Conservation (phyloP, 495 filamentous ascomycete species). For the Hamigera avellanea region DNA sequence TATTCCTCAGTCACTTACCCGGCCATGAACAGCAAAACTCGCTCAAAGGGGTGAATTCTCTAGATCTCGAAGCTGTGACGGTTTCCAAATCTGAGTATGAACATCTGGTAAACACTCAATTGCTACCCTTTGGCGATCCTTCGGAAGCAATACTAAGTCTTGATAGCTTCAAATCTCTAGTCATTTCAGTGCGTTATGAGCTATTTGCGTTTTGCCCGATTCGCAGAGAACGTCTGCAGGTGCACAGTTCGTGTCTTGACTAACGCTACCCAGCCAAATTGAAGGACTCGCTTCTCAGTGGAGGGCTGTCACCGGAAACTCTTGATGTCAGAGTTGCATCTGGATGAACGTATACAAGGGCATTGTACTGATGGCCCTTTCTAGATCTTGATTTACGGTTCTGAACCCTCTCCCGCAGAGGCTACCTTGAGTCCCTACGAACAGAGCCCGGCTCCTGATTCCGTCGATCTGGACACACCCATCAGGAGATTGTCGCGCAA, state of each 20-base stretch:
- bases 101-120: conserved; percentile 32
- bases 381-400: conserved; percentile 42
- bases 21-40: neutral
- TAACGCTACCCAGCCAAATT: conserved; percentile 40
- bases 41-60: conserved; percentile 15
- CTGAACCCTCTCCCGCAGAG: conserved; percentile 11
- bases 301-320: conserved; percentile 49
- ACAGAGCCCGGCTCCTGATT: conserved; percentile 12
- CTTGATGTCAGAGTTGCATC: conserved; percentile 36
- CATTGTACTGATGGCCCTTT: neutral
- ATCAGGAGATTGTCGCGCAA: neutral
- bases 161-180: conserved; percentile 33
- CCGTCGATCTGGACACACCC: conserved; percentile 1
- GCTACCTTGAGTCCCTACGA: conserved; percentile 8
- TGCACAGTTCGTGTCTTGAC: conserved; percentile 1
- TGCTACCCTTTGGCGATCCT: neutral
- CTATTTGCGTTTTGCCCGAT: no score
- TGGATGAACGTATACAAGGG: neutral
- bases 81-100: conserved; percentile 46
- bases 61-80: conserved; percentile 30
- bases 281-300: conserved; percentile 46
- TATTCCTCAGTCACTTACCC: neutral
- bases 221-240: conserved; percentile 2
- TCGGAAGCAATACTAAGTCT: neutral
- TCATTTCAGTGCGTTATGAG: conserved; percentile 24